Base-by-base conservation (phyloP, 768 basidiomycete species). In the Psilocybe tampanensis region DNA sequence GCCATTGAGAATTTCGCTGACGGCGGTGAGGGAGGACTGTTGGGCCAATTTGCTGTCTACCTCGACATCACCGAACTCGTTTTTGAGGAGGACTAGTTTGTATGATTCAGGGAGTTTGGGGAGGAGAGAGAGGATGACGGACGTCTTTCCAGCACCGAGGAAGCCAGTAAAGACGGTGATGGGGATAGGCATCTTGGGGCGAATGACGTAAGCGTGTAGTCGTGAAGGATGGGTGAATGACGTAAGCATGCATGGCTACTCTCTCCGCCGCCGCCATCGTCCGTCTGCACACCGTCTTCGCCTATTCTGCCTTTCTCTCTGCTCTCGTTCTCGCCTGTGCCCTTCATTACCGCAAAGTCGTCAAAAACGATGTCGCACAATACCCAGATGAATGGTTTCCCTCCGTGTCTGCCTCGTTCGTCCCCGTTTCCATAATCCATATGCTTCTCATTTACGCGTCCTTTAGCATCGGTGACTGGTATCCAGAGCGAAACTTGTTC, bases 91-190 rank as follows among this genome's bases (percentile, higher is more conserved):
- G 6, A 95, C 94, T 29, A 91, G 89, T 65, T 86, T 92, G 80
- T 95, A 95, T 65, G 91, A 88, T 52, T 85, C 83, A 2, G 94
- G 92, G 7, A 98, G 78, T 62, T 86, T 86, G 2, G 89, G 87
- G 2, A 97, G 81, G 1, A 96, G 77, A 1, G 90, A 89, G 17
- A 96, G 83, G 60, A 97, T 95, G 23, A 90, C 77, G 2, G 85
- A 86, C 0, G 89, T 91, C 71, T 91, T 91, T 42, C 90, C 90
- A 17, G 89, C 89, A 2, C 90, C 91, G 3, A 94, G 83, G 68
- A 94, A 96, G 15, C 95, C 95, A n/a, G 95, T 98, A 73, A 96
- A 94, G 56, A 95, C 91, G 1, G 95, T 95, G 61, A 97, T 88
- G 12, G 94, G 93, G 63, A 48, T 48, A 32, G 47, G 18, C 29